Percentiles rank a stretch among this genome's conserved stretches.
phyloP scores from a whole-genome alignment of 495 filamentous ascomycete species.

The Aspergillus biplanus region DNA sequence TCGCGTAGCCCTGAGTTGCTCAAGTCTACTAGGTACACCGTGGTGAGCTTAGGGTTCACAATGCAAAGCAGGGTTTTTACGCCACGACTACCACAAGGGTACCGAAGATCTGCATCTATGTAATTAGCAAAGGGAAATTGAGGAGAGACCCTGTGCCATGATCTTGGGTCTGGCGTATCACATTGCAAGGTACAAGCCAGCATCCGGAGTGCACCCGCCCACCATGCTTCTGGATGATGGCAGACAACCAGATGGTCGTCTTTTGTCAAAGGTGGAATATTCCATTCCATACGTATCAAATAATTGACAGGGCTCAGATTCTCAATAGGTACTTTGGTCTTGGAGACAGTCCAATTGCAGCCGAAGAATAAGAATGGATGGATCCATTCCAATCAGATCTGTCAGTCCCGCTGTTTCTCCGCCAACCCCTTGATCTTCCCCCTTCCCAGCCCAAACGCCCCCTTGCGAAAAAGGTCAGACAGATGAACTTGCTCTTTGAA shows the following conservation, averaged over 20 bases:
- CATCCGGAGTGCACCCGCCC: neutral
- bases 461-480: constrained; percentile 16
- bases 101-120: neutral
- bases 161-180: neutral
- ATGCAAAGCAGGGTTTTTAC: neutral
- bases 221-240: neutral
- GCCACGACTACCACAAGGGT: neutral
- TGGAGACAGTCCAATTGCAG: too few species aligned
- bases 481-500: neutral
- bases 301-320: neutral
- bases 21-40: neutral
- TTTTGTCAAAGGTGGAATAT: neutral
- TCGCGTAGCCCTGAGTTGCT: neutral
- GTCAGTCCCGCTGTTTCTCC: constrained; percentile 9
- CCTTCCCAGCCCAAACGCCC: constrained; percentile 10
- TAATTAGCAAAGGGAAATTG: neutral
- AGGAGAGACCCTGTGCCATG: neutral
- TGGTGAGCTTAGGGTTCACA: neutral
- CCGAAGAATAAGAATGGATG: neutral
- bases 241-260: neutral
- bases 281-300: neutral
- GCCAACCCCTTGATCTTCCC: constrained; percentile 22
- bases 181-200: neutral
- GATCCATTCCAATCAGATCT: constrained; percentile 12
- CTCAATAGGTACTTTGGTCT: neutral